Evolutionary conservation across 257 asterid species (phyloP).

Genomic region (Prunella vulgaris): DNA sequence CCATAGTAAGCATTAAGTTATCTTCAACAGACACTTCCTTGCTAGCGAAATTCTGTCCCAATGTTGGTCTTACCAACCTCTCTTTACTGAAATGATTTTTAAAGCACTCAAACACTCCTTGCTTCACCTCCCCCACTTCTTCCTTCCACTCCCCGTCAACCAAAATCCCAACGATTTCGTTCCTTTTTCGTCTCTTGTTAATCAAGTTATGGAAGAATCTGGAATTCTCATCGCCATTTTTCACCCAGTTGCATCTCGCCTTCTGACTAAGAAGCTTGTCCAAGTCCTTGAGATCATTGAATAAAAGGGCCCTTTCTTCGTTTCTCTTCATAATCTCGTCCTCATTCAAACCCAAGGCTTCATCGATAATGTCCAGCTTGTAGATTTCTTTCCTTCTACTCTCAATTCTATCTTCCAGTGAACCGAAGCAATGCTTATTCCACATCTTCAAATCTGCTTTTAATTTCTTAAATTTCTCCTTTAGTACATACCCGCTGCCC

Average conservation of each 20-base stretch:
- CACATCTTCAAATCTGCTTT: background rate
- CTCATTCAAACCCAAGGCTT: background rate
- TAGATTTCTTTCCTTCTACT: background rate
- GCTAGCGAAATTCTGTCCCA: no score
- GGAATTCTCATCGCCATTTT: background rate
- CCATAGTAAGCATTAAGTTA: background rate
- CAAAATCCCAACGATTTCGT: background rate
- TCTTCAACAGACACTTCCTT: background rate
- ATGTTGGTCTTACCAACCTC: no score
- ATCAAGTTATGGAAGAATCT: background rate
- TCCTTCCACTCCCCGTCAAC: background rate
- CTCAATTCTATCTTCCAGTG: background rate
- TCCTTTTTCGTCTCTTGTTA: background rate
- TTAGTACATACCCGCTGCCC: no score
- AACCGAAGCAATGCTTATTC: background rate
- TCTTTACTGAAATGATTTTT: background rate
- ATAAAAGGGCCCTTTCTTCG: background rate
- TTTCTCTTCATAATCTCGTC: background rate
- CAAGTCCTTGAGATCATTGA: background rate
- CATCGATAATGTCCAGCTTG: background rate
- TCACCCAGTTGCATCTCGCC: background rate
- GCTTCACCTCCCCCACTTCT: background rate
- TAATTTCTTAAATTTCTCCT: no score
- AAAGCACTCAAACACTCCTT: background rate
- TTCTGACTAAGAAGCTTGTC: background rate